These are phyloP conservation scores for Tulasnella calospora DNA, from an alignment of 768 basidiomycete species.

Conservation along the genomic window DNA sequence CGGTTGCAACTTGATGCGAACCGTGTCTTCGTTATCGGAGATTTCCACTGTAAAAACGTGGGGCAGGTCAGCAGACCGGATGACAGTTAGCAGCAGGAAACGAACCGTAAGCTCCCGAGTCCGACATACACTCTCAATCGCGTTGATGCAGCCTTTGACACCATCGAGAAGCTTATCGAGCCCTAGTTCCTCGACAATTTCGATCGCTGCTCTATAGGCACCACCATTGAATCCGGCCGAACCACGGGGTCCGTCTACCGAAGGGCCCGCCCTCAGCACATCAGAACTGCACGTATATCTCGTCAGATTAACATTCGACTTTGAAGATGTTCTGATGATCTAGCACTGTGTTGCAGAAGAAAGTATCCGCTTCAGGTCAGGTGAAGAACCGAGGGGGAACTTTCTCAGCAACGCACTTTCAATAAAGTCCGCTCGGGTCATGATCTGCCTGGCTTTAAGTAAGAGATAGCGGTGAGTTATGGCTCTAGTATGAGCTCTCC, in stretches of 20 bases:
- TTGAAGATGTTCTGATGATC: constrained; percentile 68
- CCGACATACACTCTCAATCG: constrained; percentile 79
- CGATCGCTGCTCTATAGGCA: constrained; percentile 65
- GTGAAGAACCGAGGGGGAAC: neutral
- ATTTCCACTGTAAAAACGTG: constrained; percentile 8
- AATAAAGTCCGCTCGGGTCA: constrained; percentile 80
- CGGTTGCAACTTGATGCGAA: constrained; percentile 1
- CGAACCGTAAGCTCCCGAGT: constrained; percentile 70
- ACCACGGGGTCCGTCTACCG: constrained; percentile 65
- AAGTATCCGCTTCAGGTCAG: neutral
- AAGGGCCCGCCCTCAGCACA: constrained; percentile 22
- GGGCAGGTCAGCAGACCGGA: neutral
- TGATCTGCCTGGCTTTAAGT: constrained; percentile 68
- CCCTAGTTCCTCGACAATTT: constrained; percentile 65
- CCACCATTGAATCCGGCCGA: constrained; percentile 72
- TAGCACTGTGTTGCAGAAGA: constrained; percentile 42
- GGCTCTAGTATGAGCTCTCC: neutral
- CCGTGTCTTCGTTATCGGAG: neutral
- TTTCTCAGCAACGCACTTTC: constrained; percentile 47
- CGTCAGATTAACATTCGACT: constrained; percentile 29
- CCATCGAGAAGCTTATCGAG: constrained; percentile 73
- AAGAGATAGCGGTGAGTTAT: constrained; percentile 55
- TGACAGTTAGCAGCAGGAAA: neutral
- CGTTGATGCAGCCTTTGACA: constrained; percentile 72
- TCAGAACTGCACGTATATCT: neutral